Conservation (phyloP, 225 moss, liverwort and hornwort species). For the Polytrichum commune region DNA sequence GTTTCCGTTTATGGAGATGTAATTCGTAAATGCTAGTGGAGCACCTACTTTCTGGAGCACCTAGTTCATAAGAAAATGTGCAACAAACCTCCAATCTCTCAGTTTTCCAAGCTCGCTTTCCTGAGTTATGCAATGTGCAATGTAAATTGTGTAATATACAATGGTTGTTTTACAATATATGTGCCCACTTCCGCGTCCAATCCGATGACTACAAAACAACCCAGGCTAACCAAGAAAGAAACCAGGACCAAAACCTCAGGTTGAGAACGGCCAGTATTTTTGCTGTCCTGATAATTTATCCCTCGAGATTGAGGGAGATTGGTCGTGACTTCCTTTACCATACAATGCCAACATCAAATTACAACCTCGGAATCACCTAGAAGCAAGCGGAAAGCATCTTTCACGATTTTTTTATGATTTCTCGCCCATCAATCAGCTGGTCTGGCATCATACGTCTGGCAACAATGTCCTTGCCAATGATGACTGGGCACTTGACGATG, state of each 20-base stretch:
- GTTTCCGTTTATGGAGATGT: neutral
- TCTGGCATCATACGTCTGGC: constrained; percentile 92
- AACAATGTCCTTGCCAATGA: constrained; percentile 72
- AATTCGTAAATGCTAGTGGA: neutral
- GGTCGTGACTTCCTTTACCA: neutral
- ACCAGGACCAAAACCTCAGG: neutral
- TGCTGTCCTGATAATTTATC: neutral
- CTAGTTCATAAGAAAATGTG: neutral
- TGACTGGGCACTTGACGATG: constrained; percentile 68
- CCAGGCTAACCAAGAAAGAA: neutral
- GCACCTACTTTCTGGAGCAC: no score
- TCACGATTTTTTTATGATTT: constrained; percentile 76
- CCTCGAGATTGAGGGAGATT: neutral
- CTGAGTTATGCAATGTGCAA: no score
- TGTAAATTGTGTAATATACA: no score
- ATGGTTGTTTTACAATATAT: neutral
- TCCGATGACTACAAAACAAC: neutral
- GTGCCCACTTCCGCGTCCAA: neutral
- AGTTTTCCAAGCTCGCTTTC: neutral
- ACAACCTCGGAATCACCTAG: constrained; percentile 40
- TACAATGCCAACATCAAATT: constrained; percentile 2
- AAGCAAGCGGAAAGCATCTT: constrained; percentile 76
- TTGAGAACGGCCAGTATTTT: constrained; percentile 10
- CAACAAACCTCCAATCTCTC: neutral
- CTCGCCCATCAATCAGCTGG: constrained; percentile 69